Evolutionary conservation across 2,329 filamentous ascomycete genomes (phyloP), one percentile per base, ranked within the genome.

Genomic region (Botrytis galanthina): DNA sequence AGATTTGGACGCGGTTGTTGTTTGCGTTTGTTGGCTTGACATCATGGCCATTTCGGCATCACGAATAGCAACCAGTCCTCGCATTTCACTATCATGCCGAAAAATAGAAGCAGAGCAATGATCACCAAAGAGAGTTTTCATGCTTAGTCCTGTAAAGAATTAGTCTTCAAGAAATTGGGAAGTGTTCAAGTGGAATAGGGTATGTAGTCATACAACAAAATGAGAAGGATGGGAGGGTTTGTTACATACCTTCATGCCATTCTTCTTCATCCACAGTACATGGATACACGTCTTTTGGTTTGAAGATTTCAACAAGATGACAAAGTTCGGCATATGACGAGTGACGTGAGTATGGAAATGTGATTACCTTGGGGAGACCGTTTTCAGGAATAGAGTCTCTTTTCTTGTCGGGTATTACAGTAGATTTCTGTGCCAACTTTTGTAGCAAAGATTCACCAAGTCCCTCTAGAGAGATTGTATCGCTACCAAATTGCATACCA

Each of bases 321-420:
- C 93, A 92, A 4, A 97, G 86, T 80, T 98, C 95, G 0, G 85
- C 84, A 74, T 96, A 95, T 0, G 93, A 97, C 0, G 95, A 97
- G 81, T 98, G 95, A 1, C 95, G 88, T 0, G 95, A 95, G 79
- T 95, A 98, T 0, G 95, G 93, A 77, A 97, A 98, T 0, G 80
- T 83, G 4, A 91, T 88, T 18, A 75, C 48, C 66, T 73, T 78
- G 1, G 78, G 76, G 22, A 80, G 74, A n/a, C n/a, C 44, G 9
- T 44, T 46, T 35, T 4, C 9, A 20, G 48, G 39, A 42, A 51
- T 6, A 46, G 10, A 0, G 9, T 60, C 35, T 44, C 35, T 48
- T 26, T 57, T 70, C 22, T 74, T 66, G n/a, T 59, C 63, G 9
- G 42, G 39, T 16, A 39, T 22, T 12, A 54, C 29, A 22, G 32